phyloP scores from a whole-genome alignment of 164 flowering plant genomes.

The Liquidambar formosana region DNA sequence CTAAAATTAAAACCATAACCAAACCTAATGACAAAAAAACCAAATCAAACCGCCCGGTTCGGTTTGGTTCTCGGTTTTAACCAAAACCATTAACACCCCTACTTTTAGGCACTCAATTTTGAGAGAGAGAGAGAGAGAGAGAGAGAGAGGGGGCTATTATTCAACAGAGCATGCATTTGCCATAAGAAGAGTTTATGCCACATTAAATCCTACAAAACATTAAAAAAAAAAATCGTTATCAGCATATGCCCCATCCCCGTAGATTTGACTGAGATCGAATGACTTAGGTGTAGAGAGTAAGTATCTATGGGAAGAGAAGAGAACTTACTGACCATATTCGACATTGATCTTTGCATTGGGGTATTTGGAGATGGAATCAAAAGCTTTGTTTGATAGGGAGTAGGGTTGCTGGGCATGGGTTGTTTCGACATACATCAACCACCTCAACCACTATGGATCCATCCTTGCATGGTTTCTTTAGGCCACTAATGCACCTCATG shows the following conservation, averaged over 20 bases:
- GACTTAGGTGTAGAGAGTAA: not conserved
- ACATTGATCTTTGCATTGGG: conserved; percentile 37
- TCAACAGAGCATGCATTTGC: too few species aligned
- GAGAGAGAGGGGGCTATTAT: too few species aligned
- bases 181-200: too few species aligned
- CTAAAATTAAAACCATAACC: too few species aligned
- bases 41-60: too few species aligned
- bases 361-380: conserved; percentile 36
- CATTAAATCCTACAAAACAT: not conserved
- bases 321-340: conserved; percentile 40
- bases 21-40: too few species aligned
- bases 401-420: conserved; percentile 53
- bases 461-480: conserved; percentile 45
- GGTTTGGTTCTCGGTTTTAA: too few species aligned
- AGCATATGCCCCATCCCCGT: not conserved
- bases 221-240: not conserved
- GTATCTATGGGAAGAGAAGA: not conserved
- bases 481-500: conserved; percentile 55
- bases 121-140: too few species aligned
- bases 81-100: too few species aligned
- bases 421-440: conserved; percentile 42
- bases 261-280: not conserved
- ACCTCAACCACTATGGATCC: conserved; percentile 43
- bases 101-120: too few species aligned
- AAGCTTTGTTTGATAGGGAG: conserved; percentile 47